Evolutionary conservation across 2,329 filamentous ascomycete species (phyloP).

Genomic region (Aspergillus aculeatinus): DNA sequence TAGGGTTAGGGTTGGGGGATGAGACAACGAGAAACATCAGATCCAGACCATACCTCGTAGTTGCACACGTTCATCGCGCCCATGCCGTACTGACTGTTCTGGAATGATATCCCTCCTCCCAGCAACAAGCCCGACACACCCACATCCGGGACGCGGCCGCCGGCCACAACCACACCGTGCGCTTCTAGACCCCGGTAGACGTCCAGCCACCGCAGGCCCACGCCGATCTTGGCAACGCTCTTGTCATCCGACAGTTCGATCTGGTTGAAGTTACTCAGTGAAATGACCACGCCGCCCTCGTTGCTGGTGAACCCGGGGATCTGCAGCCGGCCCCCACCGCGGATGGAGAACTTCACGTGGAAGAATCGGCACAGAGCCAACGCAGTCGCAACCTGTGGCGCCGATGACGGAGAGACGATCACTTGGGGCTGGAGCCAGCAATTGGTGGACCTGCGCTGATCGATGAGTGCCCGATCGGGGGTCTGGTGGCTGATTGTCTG

Average conservation of each 20-base stretch:
- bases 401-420: background rate
- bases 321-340: slow-evolving; percentile 20
- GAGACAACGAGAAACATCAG: background rate
- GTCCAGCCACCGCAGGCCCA: slow-evolving; percentile 47
- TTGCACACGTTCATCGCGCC: slow-evolving; percentile 16
- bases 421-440: slow-evolving; percentile 4
- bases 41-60: slow-evolving; percentile 17
- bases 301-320: slow-evolving; percentile 22
- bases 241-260: slow-evolving; percentile 36
- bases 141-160: slow-evolving; percentile 45
- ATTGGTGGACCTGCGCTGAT: slow-evolving; percentile 1
- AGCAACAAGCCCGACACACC: slow-evolving; percentile 49
- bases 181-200: slow-evolving; percentile 45
- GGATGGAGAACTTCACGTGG: slow-evolving; percentile 19
- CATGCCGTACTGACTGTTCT: slow-evolving; percentile 18
- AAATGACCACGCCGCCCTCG: slow-evolving; percentile 49
- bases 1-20: background rate
- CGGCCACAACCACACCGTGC: slow-evolving; percentile 43
- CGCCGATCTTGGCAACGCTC: slow-evolving; percentile 44
- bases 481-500: background rate
- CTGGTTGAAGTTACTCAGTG: slow-evolving; percentile 44
- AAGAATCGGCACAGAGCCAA: slow-evolving; percentile 8
- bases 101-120: slow-evolving; percentile 32
- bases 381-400: background rate
- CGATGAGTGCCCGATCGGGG: background rate